Evolutionary conservation across 1,139 yeast species (phyloP), one percentile per base, ranked within the genome.

Genomic region (Magnusiomyces tetraspermus): DNA sequence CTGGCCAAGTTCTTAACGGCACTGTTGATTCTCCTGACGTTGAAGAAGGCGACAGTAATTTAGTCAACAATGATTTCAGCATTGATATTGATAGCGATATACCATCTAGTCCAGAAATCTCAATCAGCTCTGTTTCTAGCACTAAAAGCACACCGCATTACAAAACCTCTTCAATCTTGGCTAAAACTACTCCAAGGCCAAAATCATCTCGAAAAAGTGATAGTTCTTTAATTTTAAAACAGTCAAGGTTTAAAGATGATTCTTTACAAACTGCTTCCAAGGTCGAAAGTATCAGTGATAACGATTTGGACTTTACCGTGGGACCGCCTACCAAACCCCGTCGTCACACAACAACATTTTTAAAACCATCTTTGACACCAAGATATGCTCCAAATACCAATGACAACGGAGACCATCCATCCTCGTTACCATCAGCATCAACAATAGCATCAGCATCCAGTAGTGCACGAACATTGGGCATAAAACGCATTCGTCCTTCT

Each of bases 1-100:
- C 86, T 1, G 26, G 36, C n/a, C 28, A 36, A 19, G 4, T 30
- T 13, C 15, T 28, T 2, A 44, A 44, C 30, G 36, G 23, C 10
- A 3, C 23, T 44, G 23, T 5, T n/a, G 15, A 28, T 10, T 22
- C 44, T n/a, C n/a, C n/a, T n/a, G n/a, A n/a, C n/a, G n/a, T n/a
- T n/a, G n/a, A 13, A 17, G 46, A 10, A 17, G 43, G 6, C 19
- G 15, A 8, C 22, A 19, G 19, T 13, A 24, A 40, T 19, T 17
- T 24, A 19, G 5, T 6, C 19, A 40, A 5, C 5, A 10, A 5
- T 40, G 24, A 40, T 40, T 6, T n/a, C n/a, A 40, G 24, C 13
- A 40, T 10, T 10, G 10, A 11, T 19, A 3, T 19, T n/a, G 41
- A 37, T 10, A 17, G 15, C 17, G 41, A 37, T 10, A 11, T 33